Conservation (phyloP, 805 yeast genomes). For the Wickerhamiella shivajii region DNA sequence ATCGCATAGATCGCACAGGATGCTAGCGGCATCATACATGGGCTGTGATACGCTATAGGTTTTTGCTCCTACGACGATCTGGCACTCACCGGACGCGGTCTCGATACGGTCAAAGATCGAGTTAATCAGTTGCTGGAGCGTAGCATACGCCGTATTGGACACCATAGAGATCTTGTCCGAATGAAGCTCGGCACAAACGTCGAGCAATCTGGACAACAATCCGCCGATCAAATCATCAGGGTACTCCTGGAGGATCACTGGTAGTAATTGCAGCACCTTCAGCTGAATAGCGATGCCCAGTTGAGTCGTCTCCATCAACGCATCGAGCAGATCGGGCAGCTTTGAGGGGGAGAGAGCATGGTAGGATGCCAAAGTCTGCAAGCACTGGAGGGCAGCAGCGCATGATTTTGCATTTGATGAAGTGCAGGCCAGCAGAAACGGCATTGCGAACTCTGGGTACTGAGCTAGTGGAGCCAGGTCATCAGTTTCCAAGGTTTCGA, state of each 20-base stretch:
- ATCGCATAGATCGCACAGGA: slow-evolving; percentile 60
- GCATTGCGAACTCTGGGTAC: slow-evolving; percentile 42
- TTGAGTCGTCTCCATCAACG: slow-evolving; percentile 58
- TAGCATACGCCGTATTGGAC: slow-evolving; percentile 81
- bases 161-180: slow-evolving; percentile 60
- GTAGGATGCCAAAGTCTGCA: slow-evolving; percentile 45
- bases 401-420: slow-evolving; percentile 63
- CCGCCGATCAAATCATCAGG: slow-evolving; percentile 39
- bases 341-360: slow-evolving; percentile 40
- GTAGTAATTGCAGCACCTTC: slow-evolving; percentile 70
- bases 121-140: slow-evolving; percentile 71
- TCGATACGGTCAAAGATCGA: slow-evolving; percentile 56
- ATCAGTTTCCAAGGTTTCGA: slow-evolving; percentile 2
- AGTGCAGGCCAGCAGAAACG: slow-evolving; percentile 58
- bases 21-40: slow-evolving; percentile 54
- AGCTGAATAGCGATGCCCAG: slow-evolving; percentile 72
- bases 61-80: slow-evolving; percentile 35
- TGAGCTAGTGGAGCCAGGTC: slow-evolving; percentile 12
- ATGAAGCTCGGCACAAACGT: slow-evolving; percentile 60
- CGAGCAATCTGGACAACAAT: slow-evolving; percentile 41
- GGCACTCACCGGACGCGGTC: slow-evolving; percentile 25
- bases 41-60: slow-evolving; percentile 32
- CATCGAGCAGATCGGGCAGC: slow-evolving; percentile 41
- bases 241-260: slow-evolving; percentile 56
- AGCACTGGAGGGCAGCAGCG: slow-evolving; percentile 53